phyloP scores from a whole-genome alignment of 192 early-diverging fungal species.

The Piromyces finnis region DNA sequence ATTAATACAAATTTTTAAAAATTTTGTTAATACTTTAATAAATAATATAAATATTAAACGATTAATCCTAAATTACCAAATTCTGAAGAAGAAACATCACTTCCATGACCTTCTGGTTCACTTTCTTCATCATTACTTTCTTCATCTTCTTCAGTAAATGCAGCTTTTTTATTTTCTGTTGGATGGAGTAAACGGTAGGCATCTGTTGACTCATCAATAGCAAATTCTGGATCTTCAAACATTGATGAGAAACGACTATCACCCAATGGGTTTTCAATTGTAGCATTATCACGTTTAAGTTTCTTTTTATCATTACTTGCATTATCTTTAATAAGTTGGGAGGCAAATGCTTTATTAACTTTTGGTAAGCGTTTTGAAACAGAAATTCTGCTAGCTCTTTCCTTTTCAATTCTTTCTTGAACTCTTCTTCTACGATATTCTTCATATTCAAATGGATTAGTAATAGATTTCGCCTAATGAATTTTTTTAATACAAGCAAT shows the following conservation, averaged over 20 bases:
- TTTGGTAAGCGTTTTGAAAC: conserved; percentile 73
- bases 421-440: conserved; percentile 68
- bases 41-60: no score
- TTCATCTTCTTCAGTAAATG: background rate
- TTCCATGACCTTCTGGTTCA: background rate
- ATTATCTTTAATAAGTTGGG: conserved; percentile 31
- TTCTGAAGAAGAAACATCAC: background rate
- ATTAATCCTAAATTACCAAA: background rate
- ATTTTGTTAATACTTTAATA: no score
- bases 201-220: conserved; percentile 62
- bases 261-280: conserved; percentile 35
- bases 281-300: conserved; percentile 18
- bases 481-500: no score
- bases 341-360: conserved; percentile 79
- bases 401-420: conserved; percentile 65
- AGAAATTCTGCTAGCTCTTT: conserved; percentile 71
- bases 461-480: conserved; percentile 65
- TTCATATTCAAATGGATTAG: conserved; percentile 90
- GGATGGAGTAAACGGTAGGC: conserved; percentile 67
- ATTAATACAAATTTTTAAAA: background rate
- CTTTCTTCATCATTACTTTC: background rate
- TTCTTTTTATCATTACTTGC: conserved; percentile 18
- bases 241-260: conserved; percentile 74
- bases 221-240: conserved; percentile 81
- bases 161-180: background rate